Conservation (phyloP, 108 stramenopile species). For the Pseudonitzschia multiseries region DNA sequence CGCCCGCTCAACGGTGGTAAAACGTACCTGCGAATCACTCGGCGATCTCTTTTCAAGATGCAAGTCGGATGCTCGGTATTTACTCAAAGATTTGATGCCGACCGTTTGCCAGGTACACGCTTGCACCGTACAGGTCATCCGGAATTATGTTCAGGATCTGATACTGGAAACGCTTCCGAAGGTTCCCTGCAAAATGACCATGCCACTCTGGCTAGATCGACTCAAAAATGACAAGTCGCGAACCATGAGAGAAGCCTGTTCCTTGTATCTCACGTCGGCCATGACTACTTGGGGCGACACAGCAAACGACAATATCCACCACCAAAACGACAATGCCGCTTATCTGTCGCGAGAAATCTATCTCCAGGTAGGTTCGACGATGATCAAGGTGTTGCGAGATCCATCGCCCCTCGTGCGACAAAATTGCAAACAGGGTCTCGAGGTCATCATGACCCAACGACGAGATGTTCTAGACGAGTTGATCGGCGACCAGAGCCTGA, state of each 20-base stretch:
- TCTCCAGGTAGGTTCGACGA: conserved; percentile 55
- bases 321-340: conserved; percentile 22
- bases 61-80: conserved; percentile 38
- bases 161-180: conserved; percentile 46
- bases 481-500: conserved; percentile 32
- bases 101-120: conserved; percentile 65
- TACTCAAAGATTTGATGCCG: conserved; percentile 77
- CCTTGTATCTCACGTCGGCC: conserved; percentile 57
- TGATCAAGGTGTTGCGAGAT: conserved; percentile 63
- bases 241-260: conserved; percentile 79
- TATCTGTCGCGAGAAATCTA: conserved; percentile 54
- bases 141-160: conserved; percentile 63
- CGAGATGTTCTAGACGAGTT: conserved; percentile 60
- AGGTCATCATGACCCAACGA: conserved; percentile 44
- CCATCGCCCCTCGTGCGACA: conserved; percentile 64
- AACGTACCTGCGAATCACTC: conserved; percentile 62
- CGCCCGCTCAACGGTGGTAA: conserved; percentile 76
- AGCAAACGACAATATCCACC: neutral
- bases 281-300: conserved; percentile 55
- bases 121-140: conserved; percentile 80
- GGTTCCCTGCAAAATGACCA: conserved; percentile 69
- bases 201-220: conserved; percentile 68
- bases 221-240: conserved; percentile 69
- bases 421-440: conserved; percentile 57
- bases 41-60: conserved; percentile 44